Evolutionary conservation across 805 yeast genomes (phyloP), one percentile per base, ranked within the genome.

Genomic region (Starmerella floricola): DNA sequence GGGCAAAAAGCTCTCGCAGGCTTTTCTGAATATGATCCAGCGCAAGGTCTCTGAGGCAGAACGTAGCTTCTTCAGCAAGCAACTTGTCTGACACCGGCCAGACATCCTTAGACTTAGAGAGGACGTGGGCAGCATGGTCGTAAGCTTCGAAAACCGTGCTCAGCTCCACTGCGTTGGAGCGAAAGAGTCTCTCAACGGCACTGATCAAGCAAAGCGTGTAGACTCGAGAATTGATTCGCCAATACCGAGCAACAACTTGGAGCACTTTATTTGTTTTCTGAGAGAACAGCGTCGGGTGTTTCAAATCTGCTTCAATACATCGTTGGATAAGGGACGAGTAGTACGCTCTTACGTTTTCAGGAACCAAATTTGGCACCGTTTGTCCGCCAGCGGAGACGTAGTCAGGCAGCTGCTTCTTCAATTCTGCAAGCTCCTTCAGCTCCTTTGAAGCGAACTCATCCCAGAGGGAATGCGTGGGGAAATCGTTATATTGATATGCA

Each of bases 311-410:
- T 36, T 62, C 62, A 6, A 78, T 50, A 35, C 79, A 67, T 18
- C 64, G 54, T 31, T 62, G 62, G 13, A 68, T 49, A 3, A 78
- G 53, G 4, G 58, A 59, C 0, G 65, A 59, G 37, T 65, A 71
- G 31, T 59, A 66, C 1, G 62, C 58, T 27, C 68, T 60, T 1
- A 73, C 53, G 39, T 65, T 59, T 13, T 59, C 44, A 36, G 81
- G 69, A 8, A 63, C 46, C 39, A 55, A 24, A 2, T 38, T 42
- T 17, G 40, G 32, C 1, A 31, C 26, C 19, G 31, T 5, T 4
- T 6, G 3, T 27, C 15, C 19, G 13, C 12, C 19, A 6, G 34
- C 20, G 6, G 34, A 29, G 8, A 17, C 8, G 12, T 28, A 11
- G 12, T 13, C 26, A 11, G 45, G 41, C 4, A 41, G 44, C 23